Evolutionary conservation across 805 yeast species (phyloP).

Genomic region (Candida insectalens): DNA sequence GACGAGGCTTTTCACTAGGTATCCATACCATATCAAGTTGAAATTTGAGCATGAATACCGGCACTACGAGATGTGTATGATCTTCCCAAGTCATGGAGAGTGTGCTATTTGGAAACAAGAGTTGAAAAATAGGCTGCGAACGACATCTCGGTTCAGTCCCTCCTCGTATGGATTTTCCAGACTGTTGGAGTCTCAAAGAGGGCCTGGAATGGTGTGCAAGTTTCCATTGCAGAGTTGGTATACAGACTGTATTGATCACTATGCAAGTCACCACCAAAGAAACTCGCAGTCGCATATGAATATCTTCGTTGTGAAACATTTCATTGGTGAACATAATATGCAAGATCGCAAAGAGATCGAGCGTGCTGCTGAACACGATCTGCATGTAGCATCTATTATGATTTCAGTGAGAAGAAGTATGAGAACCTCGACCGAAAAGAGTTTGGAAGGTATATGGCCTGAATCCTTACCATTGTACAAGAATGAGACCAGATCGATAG

Average conservation of each 20-base stretch:
- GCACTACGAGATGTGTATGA: conserved; percentile 35
- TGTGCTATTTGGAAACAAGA: conserved; percentile 31
- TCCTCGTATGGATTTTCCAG: conserved; percentile 14
- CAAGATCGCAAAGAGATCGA: not conserved
- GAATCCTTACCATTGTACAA: conserved; percentile 1
- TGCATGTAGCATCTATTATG: not conserved
- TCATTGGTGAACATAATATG: conserved; percentile 1
- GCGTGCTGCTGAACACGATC: not conserved
- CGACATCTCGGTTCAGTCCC: no score
- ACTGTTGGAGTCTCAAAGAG: conserved; percentile 12
- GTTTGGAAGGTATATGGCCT: conserved; percentile 1
- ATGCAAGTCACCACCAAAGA: not conserved
- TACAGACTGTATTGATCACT: conserved; percentile 6
- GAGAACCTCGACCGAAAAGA: conserved; percentile 1
- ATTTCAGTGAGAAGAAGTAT: not conserved
- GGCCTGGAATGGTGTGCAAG: no score
- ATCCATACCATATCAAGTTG: conserved; percentile 30
- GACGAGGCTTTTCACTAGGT: conserved; percentile 19
- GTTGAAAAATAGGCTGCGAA: conserved; percentile 5
- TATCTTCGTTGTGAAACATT: conserved; percentile 3
- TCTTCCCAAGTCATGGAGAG: conserved; percentile 26
- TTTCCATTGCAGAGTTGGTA: not conserved
- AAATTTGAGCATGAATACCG: conserved; percentile 33
- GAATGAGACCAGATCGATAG: not conserved
- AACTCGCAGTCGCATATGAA: no score